Evolutionary conservation across 768 basidiomycete species (phyloP).

Genomic region (Suillus brevipes): DNA sequence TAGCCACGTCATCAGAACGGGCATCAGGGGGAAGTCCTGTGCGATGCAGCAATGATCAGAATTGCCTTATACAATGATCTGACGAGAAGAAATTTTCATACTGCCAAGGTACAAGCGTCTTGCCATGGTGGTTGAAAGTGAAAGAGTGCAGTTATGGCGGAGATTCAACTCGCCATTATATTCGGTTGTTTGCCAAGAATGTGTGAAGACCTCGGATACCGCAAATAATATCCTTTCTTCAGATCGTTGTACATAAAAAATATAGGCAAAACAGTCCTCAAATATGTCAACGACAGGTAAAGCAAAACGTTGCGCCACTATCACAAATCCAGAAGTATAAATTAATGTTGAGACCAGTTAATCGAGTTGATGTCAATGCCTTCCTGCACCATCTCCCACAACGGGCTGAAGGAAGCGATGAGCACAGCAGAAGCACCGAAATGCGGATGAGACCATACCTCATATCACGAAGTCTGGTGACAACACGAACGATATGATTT

Average conservation of each 20-base stretch:
- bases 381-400: slow-evolving; percentile 99
- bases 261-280: not conserved
- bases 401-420: slow-evolving; percentile 52
- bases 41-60: slow-evolving; percentile 7
- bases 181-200: slow-evolving; percentile 20
- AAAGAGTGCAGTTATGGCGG: slow-evolving; percentile 29
- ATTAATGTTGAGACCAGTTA: slow-evolving; percentile 79
- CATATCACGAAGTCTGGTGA: slow-evolving; percentile 89
- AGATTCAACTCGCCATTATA: slow-evolving; percentile 29
- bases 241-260: slow-evolving; percentile 10
- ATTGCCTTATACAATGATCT: slow-evolving; percentile 5
- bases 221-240: not conserved
- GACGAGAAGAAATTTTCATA: slow-evolving; percentile 36
- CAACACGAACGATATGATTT: slow-evolving; percentile 82
- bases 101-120: slow-evolving; percentile 86
- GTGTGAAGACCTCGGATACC: slow-evolving; percentile 25
- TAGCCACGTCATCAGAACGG: slow-evolving; percentile 80
- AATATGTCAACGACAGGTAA: not conserved
- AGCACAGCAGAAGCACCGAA: slow-evolving; percentile 13
- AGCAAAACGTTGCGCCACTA: not conserved
- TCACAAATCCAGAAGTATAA: slow-evolving; percentile 5
- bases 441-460: slow-evolving; percentile 48
- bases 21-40: slow-evolving; percentile 81
- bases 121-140: slow-evolving; percentile 56
- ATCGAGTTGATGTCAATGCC: slow-evolving; percentile 95